These are phyloP conservation scores for Pelargonium cotyledonis DNA, from an alignment of 441 rosid genomes.

Conservation along the genomic window DNA sequence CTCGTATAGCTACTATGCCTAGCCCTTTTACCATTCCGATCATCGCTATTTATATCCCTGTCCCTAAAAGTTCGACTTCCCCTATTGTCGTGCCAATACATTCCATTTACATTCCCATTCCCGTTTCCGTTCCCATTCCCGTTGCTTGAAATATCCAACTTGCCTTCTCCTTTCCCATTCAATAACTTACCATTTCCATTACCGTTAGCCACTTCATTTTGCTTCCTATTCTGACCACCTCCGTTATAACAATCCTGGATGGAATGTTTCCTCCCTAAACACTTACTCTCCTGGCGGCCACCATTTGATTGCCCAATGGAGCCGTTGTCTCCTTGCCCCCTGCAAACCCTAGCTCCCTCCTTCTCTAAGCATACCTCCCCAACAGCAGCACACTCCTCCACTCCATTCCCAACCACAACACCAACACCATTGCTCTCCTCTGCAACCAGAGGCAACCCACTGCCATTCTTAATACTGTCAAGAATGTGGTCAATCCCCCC, in stretches of 20 bases:
- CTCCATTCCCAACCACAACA: slow-evolving; percentile 21
- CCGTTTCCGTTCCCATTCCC: slow-evolving; percentile 33
- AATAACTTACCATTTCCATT: background rate
- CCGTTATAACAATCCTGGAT: slow-evolving; percentile 22
- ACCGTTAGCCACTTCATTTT: slow-evolving; percentile 2
- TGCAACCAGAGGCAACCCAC: slow-evolving; percentile 43
- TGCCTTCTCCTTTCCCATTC: slow-evolving; percentile 23
- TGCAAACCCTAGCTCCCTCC: slow-evolving; percentile 24
- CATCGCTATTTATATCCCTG: slow-evolving; percentile 39
- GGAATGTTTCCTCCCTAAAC: slow-evolving; percentile 21
- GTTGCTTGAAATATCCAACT: slow-evolving; percentile 21
- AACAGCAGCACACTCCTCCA: slow-evolving; percentile 20
- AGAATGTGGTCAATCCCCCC: slow-evolving; percentile 94
- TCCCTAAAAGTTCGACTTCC: slow-evolving; percentile 29
- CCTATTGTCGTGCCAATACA: slow-evolving; percentile 21
- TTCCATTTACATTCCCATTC: slow-evolving; percentile 24
- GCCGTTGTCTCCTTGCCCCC: slow-evolving; percentile 17
- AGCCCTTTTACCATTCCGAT: slow-evolving; percentile 47
- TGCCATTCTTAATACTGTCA: slow-evolving; percentile 77
- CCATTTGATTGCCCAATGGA: slow-evolving; percentile 25
- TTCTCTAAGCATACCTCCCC: slow-evolving; percentile 21
- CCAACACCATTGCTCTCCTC: background rate
- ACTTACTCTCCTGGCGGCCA: slow-evolving; percentile 9
- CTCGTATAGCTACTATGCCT: slow-evolving; percentile 28
- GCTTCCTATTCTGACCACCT: slow-evolving; percentile 4